These are phyloP conservation scores for Alnus glutinosa DNA, from an alignment of 306 rosid species.

Conservation along the genomic window DNA sequence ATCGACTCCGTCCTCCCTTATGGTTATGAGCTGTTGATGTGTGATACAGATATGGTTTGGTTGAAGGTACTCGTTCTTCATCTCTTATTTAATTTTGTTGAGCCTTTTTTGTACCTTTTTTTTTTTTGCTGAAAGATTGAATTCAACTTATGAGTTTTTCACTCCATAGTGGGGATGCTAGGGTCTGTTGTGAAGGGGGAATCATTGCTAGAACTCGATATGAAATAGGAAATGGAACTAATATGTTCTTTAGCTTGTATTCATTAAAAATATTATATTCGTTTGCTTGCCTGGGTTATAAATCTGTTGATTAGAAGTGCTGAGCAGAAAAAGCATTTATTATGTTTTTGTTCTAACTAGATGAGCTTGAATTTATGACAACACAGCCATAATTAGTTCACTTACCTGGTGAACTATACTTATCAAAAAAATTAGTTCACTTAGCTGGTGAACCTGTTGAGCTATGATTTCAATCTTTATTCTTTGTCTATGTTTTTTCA, in stretches of 20 bases:
- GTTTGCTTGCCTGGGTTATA: background rate
- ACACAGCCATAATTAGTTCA: background rate
- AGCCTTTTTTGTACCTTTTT: background rate
- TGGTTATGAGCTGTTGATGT: conserved; percentile 88
- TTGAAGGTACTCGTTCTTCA: conserved; percentile 61
- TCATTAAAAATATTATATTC: background rate
- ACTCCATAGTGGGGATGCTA: background rate
- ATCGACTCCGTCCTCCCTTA: conserved; percentile 83
- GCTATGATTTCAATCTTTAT: background rate
- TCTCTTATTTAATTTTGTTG: conserved; percentile 5
- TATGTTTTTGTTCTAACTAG: background rate
- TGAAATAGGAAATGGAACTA: background rate
- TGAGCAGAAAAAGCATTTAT: background rate
- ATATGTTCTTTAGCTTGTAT: background rate
- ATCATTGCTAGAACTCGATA: background rate
- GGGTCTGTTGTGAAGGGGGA: background rate
- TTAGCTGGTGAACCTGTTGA: background rate
- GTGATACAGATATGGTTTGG: conserved; percentile 99
- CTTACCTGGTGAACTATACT: background rate
- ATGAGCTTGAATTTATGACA: background rate
- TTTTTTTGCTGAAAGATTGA: background rate
- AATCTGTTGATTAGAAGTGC: background rate
- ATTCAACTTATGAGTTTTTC: background rate
- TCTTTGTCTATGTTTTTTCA: background rate
- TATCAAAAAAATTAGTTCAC: background rate